phyloP scores from a whole-genome alignment of 768 basidiomycete genomes.

The Lentinula edodes region DNA sequence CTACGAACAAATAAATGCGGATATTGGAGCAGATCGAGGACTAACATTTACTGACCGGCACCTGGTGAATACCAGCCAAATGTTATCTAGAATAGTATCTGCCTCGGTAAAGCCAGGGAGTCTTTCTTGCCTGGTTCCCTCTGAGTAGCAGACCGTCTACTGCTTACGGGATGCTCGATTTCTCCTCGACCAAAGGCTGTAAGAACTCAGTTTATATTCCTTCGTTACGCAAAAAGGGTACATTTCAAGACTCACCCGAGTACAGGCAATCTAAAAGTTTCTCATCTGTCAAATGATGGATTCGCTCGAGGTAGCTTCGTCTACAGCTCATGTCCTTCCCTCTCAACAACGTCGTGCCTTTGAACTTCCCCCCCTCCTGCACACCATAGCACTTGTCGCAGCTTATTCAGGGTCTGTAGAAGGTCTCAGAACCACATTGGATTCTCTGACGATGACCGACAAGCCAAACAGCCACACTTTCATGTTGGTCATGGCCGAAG shows the following conservation, averaged over 20 bases:
- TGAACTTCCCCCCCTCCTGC: conserved; percentile 91
- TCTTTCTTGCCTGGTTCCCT: conserved; percentile 73
- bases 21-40: conserved; percentile 89
- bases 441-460: conserved; percentile 96
- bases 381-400: conserved; percentile 94
- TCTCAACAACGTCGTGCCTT: conserved; percentile 85
- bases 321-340: conserved; percentile 92
- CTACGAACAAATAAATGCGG: conserved; percentile 83
- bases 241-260: conserved; percentile 68
- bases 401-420: conserved; percentile 97
- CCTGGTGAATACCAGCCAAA: conserved; percentile 89
- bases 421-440: conserved; percentile 94
- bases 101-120: conserved; percentile 39
- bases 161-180: conserved; percentile 63
- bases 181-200: conserved; percentile 40
- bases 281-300: conserved; percentile 60
- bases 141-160: conserved; percentile 56
- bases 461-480: conserved; percentile 98
- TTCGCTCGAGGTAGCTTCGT: conserved; percentile 40
- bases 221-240: conserved; percentile 48
- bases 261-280: conserved; percentile 77
- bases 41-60: conserved; percentile 93
- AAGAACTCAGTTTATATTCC: conserved; percentile 42
- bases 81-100: conserved; percentile 66
- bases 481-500: conserved; percentile 93